These are phyloP conservation scores for Beauveria varroae DNA, from an alignment of 2,329 filamentous ascomycete genomes.

Conservation along the genomic window DNA sequence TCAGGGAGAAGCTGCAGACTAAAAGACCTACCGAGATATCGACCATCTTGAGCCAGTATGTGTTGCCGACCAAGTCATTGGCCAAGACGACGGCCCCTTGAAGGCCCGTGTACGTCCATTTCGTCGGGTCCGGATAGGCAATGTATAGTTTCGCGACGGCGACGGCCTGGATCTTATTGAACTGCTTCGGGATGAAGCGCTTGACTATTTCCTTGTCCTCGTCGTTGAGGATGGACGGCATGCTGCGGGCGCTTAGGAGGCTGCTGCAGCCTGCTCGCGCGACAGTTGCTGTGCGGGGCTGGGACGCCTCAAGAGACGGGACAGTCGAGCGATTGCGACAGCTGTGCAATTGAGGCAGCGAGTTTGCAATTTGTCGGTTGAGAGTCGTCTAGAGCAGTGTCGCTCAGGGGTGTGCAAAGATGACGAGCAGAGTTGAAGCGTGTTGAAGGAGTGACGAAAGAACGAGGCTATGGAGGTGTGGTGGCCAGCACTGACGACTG, in stretches of 20 bases:
- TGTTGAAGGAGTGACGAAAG: conserved; percentile 5
- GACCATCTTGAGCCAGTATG: conserved; percentile 95
- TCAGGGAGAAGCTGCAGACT: not conserved
- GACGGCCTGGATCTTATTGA: conserved; percentile 96
- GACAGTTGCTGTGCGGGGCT: conserved; percentile 6
- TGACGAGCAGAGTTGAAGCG: not conserved
- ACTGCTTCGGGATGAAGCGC: conserved; percentile 83
- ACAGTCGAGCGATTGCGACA: not conserved
- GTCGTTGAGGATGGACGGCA: conserved; percentile 70
- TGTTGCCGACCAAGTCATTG: conserved; percentile 90
- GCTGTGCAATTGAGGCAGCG: not conserved
- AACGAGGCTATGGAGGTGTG: not conserved
- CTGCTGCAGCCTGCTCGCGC: conserved; percentile 2
- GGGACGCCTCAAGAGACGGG: not conserved
- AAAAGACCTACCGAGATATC: conserved; percentile 68
- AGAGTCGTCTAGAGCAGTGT: not conserved
- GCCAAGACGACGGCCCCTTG: conserved; percentile 88
- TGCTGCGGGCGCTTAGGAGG: conserved; percentile 23
- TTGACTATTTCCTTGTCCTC: conserved; percentile 96
- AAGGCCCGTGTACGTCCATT: conserved; percentile 91
- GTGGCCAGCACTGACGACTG: conserved; percentile 3
- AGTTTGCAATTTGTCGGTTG: not conserved
- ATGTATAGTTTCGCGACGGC: conserved; percentile 91
- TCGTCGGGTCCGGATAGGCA: conserved; percentile 73
- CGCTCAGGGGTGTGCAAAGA: not conserved